These are phyloP conservation scores for Rhizophagus clarus DNA, from an alignment of 192 early-diverging fungal genomes.

Conservation along the genomic window DNA sequence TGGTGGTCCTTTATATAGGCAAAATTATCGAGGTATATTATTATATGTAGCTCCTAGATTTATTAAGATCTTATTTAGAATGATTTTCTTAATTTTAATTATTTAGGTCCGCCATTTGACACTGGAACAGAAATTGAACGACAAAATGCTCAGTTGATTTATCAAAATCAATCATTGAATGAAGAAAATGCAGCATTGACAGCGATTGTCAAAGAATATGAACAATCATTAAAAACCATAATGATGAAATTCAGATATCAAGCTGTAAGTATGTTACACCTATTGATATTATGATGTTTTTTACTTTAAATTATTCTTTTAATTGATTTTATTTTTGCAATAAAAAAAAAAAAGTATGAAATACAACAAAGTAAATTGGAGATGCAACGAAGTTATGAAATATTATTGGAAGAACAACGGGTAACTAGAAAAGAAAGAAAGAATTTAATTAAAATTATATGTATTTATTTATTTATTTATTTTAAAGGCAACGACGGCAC, in stretches of 20 bases:
- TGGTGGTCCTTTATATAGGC: not conserved
- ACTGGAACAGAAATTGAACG: conserved; percentile 22
- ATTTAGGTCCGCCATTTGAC: conserved; percentile 18
- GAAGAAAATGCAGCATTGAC: conserved; percentile 26
- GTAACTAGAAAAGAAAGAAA: not conserved
- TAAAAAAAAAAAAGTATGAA: conserved; percentile 18
- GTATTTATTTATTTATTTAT: not conserved
- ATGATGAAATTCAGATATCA: conserved; percentile 32
- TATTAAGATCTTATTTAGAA: not conserved
- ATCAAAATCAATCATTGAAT: conserved; percentile 25
- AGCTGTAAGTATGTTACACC: conserved; percentile 10
- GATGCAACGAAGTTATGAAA: conserved; percentile 26
- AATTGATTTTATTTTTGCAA: not conserved
- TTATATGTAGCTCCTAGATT: not conserved
- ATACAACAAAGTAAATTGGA: conserved; percentile 31
- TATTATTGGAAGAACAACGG: conserved; percentile 13
- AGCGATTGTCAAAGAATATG: conserved; percentile 31
- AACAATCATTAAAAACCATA: conserved; percentile 16
- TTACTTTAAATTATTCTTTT: not conserved
- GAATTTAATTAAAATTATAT: not conserved
- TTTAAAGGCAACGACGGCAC: not conserved
- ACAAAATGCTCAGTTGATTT: conserved; percentile 17
- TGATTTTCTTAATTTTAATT: not conserved
- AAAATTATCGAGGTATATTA: conserved; percentile 6
- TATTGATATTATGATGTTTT: not conserved